These are phyloP conservation scores for Botryosphaeria dothidea DNA, from an alignment of 2,329 filamentous ascomycete genomes.

Conservation along the genomic window DNA sequence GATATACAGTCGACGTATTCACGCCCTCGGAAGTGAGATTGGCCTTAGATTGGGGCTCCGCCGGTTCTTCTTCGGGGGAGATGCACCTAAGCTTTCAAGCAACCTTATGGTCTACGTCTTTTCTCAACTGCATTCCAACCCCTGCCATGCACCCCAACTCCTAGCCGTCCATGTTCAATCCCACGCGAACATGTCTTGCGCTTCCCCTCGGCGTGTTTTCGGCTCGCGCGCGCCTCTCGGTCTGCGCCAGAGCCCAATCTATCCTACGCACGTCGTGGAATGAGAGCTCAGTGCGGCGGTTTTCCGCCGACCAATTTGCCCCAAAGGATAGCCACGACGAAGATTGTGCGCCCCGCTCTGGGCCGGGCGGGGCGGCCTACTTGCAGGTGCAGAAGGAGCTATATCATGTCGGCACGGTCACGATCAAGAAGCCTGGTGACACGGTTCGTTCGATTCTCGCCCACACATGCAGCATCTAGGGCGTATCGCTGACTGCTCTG, in stretches of 20 bases:
- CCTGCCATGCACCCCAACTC: background rate
- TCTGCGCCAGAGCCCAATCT: background rate
- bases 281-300: background rate
- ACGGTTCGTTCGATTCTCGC: background rate
- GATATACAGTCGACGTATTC: slow-evolving; percentile 13
- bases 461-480: background rate
- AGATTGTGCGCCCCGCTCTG: background rate
- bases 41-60: background rate
- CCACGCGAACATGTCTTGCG: background rate
- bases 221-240: background rate
- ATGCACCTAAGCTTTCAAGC: background rate
- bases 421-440: background rate
- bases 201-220: background rate
- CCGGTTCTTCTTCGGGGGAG: background rate
- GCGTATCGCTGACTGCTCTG: background rate
- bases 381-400: background rate
- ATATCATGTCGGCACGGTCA: slow-evolving; percentile 2
- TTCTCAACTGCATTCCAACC: background rate
- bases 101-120: background rate
- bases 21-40: slow-evolving; percentile 8
- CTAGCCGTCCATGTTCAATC: slow-evolving; percentile 1
- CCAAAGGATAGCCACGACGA: background rate
- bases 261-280: background rate
- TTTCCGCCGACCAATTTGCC: background rate
- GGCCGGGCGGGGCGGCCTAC: no score